These are phyloP conservation scores for Pseudocercospora crystallina DNA, from an alignment of 2,329 filamentous ascomycete species.

Conservation along the genomic window DNA sequence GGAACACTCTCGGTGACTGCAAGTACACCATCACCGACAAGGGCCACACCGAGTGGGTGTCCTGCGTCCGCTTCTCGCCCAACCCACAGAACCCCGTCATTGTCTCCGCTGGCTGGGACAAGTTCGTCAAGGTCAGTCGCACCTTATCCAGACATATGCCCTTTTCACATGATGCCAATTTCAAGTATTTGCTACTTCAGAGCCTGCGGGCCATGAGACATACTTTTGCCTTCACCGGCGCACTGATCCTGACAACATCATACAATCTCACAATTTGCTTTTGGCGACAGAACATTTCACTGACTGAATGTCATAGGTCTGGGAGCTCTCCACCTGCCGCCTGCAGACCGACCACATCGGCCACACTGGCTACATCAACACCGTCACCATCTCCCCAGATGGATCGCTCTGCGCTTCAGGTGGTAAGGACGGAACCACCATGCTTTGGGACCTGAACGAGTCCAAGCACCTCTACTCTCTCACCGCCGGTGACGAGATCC, in stretches of 20 bases:
- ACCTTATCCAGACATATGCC: slow-evolving; percentile 17
- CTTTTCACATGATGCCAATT: slow-evolving; percentile 78
- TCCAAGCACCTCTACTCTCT: slow-evolving; percentile 99
- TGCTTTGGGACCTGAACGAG: slow-evolving; percentile 99
- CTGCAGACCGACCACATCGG: slow-evolving; percentile 99
- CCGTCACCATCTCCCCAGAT: slow-evolving; percentile 99
- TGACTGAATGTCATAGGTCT: slow-evolving; percentile 65
- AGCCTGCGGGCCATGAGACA: slow-evolving; percentile 97
- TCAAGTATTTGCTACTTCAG: slow-evolving; percentile 99
- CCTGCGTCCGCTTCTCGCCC: slow-evolving; percentile 98
- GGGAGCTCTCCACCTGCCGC: slow-evolving; percentile 99
- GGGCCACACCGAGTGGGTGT: slow-evolving; percentile 99
- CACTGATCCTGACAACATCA: slow-evolving; percentile 61
- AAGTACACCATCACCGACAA: slow-evolving; percentile 99
- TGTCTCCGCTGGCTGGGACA: slow-evolving; percentile 98
- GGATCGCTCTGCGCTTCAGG: slow-evolving; percentile 98
- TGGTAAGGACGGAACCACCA: slow-evolving; percentile 99
- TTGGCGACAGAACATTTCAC: not conserved
- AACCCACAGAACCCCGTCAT: slow-evolving; percentile 99
- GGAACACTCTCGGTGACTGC: slow-evolving; percentile 99
- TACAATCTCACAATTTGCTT: not conserved
- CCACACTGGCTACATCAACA: slow-evolving; percentile 99
- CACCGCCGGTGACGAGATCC: slow-evolving; percentile 99
- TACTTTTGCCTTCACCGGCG: slow-evolving; percentile 69
- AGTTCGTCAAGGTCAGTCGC: slow-evolving; percentile 94